Percentiles rank a stretch among this genome's conserved stretches.
Evolutionary conservation across 2,329 filamentous ascomycete species (phyloP).

Genomic region (Exophiala bonariae): DNA sequence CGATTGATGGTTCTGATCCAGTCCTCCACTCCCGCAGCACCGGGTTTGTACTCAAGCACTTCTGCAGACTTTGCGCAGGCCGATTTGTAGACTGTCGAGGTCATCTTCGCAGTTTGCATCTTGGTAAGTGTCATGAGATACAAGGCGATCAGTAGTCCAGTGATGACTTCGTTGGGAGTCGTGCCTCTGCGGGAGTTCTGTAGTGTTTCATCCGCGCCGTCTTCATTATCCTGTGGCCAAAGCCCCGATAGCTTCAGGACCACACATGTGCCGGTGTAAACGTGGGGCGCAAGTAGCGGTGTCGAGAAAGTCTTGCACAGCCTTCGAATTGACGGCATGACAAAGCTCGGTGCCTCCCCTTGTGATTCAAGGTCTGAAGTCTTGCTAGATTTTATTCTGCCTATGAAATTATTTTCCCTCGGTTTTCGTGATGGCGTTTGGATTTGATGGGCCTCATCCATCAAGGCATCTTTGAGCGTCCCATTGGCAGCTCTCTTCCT

Average conservation of each 20-base stretch:
- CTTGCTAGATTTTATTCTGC: slow-evolving; percentile 15
- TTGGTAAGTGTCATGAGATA: slow-evolving; percentile 45
- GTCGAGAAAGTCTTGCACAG: slow-evolving; percentile 65
- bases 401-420: slow-evolving; percentile 17
- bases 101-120: slow-evolving; percentile 30
- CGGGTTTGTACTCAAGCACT: slow-evolving; percentile 37
- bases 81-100: slow-evolving; percentile 21
- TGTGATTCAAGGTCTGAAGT: slow-evolving; percentile 16
- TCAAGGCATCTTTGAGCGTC: slow-evolving; percentile 25
- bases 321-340: slow-evolving; percentile 66
- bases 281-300: slow-evolving; percentile 65
- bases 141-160: slow-evolving; percentile 41
- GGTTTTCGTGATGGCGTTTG: slow-evolving; percentile 10
- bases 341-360: slow-evolving; percentile 58
- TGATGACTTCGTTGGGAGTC: slow-evolving; percentile 42
- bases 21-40: slow-evolving; percentile 57
- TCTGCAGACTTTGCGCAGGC: slow-evolving; percentile 14
- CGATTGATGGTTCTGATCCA: slow-evolving; percentile 60
- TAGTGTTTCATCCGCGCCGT: slow-evolving; percentile 46
- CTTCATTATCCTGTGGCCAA: slow-evolving; percentile 25
- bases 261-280: slow-evolving; percentile 68
- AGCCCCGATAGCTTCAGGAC: slow-evolving; percentile 55
- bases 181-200: slow-evolving; percentile 36
- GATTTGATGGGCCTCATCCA: slow-evolving; percentile 38
- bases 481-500: slow-evolving; percentile 25